Conservation (phyloP, 1,284 basidiomycete genomes). For the Fomitiporia mediterranea region DNA sequence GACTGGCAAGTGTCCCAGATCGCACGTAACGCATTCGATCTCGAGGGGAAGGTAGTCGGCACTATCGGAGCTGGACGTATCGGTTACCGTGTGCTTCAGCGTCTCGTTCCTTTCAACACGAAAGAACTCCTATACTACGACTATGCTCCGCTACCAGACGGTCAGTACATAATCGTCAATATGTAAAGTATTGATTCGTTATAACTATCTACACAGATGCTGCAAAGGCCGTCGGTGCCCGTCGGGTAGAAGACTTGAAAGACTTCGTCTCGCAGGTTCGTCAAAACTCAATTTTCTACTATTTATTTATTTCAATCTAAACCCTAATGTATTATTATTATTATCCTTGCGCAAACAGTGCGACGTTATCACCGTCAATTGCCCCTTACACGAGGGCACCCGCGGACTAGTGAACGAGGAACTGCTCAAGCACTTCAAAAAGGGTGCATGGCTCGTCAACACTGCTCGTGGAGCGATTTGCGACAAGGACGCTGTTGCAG, state of each 20-base stretch:
- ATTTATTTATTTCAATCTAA: conserved; percentile 23
- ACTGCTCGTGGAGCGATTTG: conserved; percentile 93
- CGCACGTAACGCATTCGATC: conserved; percentile 80
- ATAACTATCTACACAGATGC: conserved; percentile 41
- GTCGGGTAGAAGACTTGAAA: conserved; percentile 79
- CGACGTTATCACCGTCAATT: conserved; percentile 86
- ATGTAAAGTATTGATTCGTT: not conserved
- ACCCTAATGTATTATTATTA: conserved; percentile 6
- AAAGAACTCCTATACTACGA: conserved; percentile 95
- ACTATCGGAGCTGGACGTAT: conserved; percentile 87
- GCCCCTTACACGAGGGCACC: conserved; percentile 88
- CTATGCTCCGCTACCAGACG: conserved; percentile 76
- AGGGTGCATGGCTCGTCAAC: conserved; percentile 89
- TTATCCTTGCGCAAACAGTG: conserved; percentile 34
- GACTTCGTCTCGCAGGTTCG: conserved; percentile 68
- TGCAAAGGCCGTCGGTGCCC: conserved; percentile 65
- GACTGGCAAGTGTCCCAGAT: conserved; percentile 84
- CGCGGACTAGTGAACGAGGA: conserved; percentile 78
- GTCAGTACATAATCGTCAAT: conserved; percentile 30
- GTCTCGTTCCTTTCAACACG: conserved; percentile 82
- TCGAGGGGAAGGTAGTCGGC: conserved; percentile 89
- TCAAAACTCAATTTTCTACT: conserved; percentile 20
- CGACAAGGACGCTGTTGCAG: conserved; percentile 77
- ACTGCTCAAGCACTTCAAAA: conserved; percentile 87
- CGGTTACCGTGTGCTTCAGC: conserved; percentile 87